Evolutionary conservation across 1,284 basidiomycete species (phyloP).

Genomic region (Ceratobasidium sp.): DNA sequence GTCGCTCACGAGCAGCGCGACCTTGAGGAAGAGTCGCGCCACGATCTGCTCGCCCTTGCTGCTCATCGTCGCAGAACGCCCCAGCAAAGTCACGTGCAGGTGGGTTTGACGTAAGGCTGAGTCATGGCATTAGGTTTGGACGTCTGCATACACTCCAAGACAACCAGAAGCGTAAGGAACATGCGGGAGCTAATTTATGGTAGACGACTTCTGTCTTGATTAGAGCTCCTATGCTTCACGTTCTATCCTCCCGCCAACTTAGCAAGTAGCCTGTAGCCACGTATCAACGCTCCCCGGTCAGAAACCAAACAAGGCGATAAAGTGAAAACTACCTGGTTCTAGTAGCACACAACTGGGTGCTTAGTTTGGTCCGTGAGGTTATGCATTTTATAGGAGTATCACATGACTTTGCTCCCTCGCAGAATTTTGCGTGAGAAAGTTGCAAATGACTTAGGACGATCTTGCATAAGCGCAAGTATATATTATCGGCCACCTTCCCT

Average conservation of each 20-base stretch:
- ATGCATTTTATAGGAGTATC: not conserved
- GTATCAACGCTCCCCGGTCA: too few relatives aligned
- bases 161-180: too few relatives aligned
- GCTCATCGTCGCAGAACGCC: constrained; percentile 40
- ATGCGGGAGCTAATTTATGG: too few relatives aligned
- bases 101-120: not conserved
- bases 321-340: not conserved
- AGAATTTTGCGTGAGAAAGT: too few relatives aligned
- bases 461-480: too few relatives aligned
- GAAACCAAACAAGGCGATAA: not conserved
- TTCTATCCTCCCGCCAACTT: too few relatives aligned
- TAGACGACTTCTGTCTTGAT: not conserved
- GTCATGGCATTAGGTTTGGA: too few relatives aligned
- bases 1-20: constrained; percentile 74
- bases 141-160: too few relatives aligned
- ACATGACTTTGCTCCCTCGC: too few relatives aligned
- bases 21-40: constrained; percentile 79
- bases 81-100: constrained; percentile 34
- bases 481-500: too few relatives aligned
- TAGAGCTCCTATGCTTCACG: not conserved
- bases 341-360: not conserved
- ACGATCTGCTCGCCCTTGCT: constrained; percentile 82
- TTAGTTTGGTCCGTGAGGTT: not conserved
- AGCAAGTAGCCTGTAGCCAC: too few relatives aligned
- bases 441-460: too few relatives aligned